phyloP scores from a whole-genome alignment of 345 rosid species.

The Boechera retrofracta region DNA sequence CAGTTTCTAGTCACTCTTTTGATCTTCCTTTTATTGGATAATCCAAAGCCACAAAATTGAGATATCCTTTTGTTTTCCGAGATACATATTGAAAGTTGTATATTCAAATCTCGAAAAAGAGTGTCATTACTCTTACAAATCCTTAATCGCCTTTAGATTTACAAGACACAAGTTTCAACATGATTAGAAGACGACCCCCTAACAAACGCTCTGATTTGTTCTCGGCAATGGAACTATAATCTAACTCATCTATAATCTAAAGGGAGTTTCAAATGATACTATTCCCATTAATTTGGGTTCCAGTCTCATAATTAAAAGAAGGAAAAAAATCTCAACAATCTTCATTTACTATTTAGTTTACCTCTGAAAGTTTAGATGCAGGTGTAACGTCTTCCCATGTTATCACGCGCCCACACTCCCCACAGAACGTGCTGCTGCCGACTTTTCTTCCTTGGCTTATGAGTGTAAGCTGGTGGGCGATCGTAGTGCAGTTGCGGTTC shows the following conservation, averaged over 20 bases:
- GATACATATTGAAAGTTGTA: background rate
- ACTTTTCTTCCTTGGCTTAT: constrained; percentile 82
- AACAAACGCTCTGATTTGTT: constrained; percentile 37
- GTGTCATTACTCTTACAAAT: constrained; percentile 8
- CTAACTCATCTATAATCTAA: constrained; percentile 30
- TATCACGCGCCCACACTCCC: constrained; percentile 88
- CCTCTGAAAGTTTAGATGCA: constrained; percentile 41
- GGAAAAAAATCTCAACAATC: constrained; percentile 2
- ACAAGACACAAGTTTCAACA: constrained; percentile 34
- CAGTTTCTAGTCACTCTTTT: constrained; percentile 1
- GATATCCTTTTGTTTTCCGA: background rate
- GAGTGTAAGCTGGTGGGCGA: constrained; percentile 84
- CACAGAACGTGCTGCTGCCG: constrained; percentile 86
- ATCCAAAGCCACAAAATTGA: background rate
- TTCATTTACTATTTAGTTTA: constrained; percentile 45
- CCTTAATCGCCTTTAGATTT: constrained; percentile 15
- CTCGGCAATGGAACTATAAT: constrained; percentile 36
- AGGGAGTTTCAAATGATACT: constrained; percentile 11
- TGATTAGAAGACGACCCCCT: constrained; percentile 31
- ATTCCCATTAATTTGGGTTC: constrained; percentile 15
- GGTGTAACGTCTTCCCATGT: constrained; percentile 70
- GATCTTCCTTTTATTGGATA: background rate
- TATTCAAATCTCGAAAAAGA: constrained; percentile 1
- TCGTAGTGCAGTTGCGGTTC: constrained; percentile 78
- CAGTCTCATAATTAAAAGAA: constrained; percentile 14